Evolutionary conservation across 2,329 filamentous ascomycete species (phyloP).

Genomic region (Xylariaceae sp.): DNA sequence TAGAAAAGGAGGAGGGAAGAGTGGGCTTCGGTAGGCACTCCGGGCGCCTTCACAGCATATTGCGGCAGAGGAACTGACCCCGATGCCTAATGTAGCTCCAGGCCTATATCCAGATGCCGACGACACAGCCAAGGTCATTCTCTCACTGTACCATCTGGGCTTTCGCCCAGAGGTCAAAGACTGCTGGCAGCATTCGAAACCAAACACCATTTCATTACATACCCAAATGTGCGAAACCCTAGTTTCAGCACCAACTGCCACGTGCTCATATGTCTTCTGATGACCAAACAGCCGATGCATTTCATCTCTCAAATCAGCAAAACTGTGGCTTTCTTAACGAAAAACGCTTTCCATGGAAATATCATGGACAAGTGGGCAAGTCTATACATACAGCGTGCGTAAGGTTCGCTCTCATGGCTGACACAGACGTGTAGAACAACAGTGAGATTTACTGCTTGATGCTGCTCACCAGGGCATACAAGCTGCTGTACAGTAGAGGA

Average conservation of each 20-base stretch:
- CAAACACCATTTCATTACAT: slow-evolving; percentile 30
- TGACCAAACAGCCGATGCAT: slow-evolving; percentile 6
- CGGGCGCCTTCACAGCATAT: not conserved
- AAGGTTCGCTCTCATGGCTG: slow-evolving; percentile 5
- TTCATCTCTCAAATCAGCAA: slow-evolving; percentile 28
- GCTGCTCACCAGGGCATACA: not conserved
- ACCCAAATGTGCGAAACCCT: slow-evolving; percentile 27
- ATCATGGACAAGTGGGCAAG: slow-evolving; percentile 3
- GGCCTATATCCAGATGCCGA: not conserved
- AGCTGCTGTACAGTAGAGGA: not conserved
- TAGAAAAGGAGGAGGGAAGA: not conserved
- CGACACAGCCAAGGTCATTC: not conserved
- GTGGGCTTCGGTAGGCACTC: not conserved
- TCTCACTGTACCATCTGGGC: not conserved
- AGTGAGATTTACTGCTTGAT: not conserved
- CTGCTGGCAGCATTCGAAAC: slow-evolving; percentile 24
- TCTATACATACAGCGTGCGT: slow-evolving; percentile 5
- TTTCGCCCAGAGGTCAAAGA: not conserved
- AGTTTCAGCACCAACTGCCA: slow-evolving; percentile 35
- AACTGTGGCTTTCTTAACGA: slow-evolving; percentile 19
- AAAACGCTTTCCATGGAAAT: not conserved
- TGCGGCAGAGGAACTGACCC: not conserved
- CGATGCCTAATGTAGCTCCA: not conserved
- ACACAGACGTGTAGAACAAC: not conserved
- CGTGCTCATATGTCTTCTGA: slow-evolving; percentile 28